phyloP scores from a whole-genome alignment of 192 early-diverging fungal species.

The Linnemannia elongata region DNA sequence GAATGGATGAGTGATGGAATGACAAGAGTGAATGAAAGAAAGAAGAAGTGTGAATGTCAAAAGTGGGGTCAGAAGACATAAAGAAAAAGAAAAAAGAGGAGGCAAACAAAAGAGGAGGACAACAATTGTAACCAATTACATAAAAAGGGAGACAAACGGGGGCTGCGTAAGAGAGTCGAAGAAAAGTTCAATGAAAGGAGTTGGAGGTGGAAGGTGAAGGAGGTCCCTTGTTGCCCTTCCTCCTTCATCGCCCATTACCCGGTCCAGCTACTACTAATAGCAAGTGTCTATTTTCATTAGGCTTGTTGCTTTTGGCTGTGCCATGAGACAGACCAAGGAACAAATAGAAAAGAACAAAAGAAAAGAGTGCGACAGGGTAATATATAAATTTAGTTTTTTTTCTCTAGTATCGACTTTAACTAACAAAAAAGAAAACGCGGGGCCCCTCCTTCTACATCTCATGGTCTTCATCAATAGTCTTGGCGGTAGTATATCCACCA shows the following conservation, averaged over 20 bases:
- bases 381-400: background rate
- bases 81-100: background rate
- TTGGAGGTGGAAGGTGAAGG: background rate
- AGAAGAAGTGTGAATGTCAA: background rate
- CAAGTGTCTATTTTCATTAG: too few relatives aligned
- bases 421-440: background rate
- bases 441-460: constrained; percentile 20
- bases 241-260: background rate
- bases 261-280: background rate
- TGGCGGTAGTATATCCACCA: constrained; percentile 13
- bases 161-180: background rate
- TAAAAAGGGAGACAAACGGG: background rate
- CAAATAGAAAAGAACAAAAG: background rate
- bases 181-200: too few relatives aligned
- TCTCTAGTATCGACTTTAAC: background rate
- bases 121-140: background rate
- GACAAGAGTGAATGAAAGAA: background rate
- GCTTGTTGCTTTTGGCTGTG: background rate
- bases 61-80: background rate
- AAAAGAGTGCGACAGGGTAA: background rate
- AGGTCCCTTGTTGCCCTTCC: background rate
- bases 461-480: constrained; percentile 14
- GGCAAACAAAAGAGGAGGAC: background rate
- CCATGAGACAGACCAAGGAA: background rate
- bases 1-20: background rate